These are phyloP conservation scores for Graphilbum sp. DNA, from an alignment of 2,329 filamentous ascomycete genomes.

Conservation along the genomic window DNA sequence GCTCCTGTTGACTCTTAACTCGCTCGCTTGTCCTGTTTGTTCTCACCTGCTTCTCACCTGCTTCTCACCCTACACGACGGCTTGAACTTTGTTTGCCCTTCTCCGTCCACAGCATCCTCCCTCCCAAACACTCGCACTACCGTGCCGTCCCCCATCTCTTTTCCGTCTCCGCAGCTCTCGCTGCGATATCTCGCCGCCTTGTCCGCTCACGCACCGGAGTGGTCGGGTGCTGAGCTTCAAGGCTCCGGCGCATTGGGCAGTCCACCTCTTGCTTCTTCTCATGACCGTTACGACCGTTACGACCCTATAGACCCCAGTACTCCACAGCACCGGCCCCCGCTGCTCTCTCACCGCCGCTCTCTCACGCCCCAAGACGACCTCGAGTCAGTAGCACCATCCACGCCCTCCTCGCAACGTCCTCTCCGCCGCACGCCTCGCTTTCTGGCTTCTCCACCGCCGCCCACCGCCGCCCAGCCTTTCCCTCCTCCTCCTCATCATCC, in stretches of 20 bases:
- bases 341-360: constrained; percentile 19
- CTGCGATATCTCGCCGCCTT: constrained; percentile 6
- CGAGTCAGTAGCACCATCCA: constrained; percentile 20
- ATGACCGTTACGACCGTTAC: constrained; percentile 40
- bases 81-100: no score
- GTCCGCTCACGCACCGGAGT: constrained; percentile 7
- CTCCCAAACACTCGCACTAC: no score
- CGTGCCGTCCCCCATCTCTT: neutral
- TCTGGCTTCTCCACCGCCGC: constrained; percentile 16
- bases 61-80: no score
- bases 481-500: no score
- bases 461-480: constrained; percentile 1
- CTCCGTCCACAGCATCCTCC: no score
- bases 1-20: no score
- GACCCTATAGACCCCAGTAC: constrained; percentile 22
- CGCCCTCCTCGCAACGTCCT: constrained; percentile 28
- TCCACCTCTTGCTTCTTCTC: constrained; percentile 12
- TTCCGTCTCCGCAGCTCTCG: constrained; percentile 2
- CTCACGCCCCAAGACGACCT: constrained; percentile 11
- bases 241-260: constrained; percentile 7
- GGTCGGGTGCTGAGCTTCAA: constrained; percentile 7
- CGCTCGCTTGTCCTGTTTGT: no score
- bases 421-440: constrained; percentile 38
- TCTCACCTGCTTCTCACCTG: neutral
- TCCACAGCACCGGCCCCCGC: constrained; percentile 22